Evolutionary conservation across 306 rosid genomes (phyloP).

Genomic region (Corylus americana): DNA sequence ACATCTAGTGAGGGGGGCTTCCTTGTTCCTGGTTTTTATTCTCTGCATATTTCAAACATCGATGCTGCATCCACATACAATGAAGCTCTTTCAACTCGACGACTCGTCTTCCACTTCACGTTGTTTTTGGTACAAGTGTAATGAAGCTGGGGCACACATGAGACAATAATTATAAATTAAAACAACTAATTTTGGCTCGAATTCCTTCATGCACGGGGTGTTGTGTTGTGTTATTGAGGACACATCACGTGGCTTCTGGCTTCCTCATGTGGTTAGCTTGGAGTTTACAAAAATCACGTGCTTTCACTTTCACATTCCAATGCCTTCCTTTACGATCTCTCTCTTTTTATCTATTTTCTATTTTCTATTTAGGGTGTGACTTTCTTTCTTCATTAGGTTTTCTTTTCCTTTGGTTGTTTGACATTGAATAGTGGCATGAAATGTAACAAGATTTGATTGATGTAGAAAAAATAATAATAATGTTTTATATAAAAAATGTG

Average conservation of each 20-base stretch:
- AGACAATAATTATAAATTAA: too few relatives aligned
- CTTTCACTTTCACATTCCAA: neutral
- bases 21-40: neutral
- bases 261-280: neutral
- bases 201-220: neutral
- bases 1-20: neutral
- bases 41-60: neutral
- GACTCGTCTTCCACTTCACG: too few relatives aligned
- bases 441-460: too few relatives aligned
- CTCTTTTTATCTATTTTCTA: neutral
- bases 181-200: neutral
- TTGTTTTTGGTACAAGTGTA: neutral
- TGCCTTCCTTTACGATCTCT: neutral
- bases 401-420: too few relatives aligned
- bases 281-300: neutral
- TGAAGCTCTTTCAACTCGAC: neutral
- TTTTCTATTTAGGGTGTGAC: too few relatives aligned
- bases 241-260: conserved; percentile 8
- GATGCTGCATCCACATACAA: neutral
- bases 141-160: neutral
- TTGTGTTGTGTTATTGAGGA: neutral
- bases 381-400: too few relatives aligned
- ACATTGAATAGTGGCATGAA: too few relatives aligned
- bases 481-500: too few relatives aligned
- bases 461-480: too few relatives aligned